Evolutionary conservation across 2,329 filamentous ascomycete species (phyloP), one percentile per base, ranked within the genome.

Genomic region (Epichloe amarillans): DNA sequence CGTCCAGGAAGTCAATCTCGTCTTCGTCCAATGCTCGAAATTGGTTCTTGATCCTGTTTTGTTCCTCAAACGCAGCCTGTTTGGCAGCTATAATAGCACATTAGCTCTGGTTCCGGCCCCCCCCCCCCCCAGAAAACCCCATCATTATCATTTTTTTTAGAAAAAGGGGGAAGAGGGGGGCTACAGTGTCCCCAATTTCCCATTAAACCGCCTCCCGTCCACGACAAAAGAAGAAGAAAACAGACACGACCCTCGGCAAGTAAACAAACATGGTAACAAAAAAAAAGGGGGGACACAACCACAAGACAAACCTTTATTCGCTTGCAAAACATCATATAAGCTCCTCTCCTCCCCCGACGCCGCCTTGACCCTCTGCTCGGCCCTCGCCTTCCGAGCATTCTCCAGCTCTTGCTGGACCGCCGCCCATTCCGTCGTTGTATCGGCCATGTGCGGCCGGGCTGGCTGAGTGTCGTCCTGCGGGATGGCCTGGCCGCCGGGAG

Each of bases 51-150:
- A 91, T 71, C 56, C 76, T 76, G 55, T 75, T 77, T 55, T 82
- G 74, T 65, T 91, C 86, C 64, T 89, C 86, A 64, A 89, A 88
- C 8, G 83, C 85, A 19, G 86, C 86, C 68, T 91, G 84, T 66
- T 90, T 91, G 52, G 85, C 84, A 56, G 82, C 86, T 84, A 52
- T 49, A 30, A 15, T 1, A 17, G 19, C 36, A 14, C 4, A 23
- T 15, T 23, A 15, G 8, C 12, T 26, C 21, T 10, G 14, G 21
- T 26, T n/a, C 21, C 23, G 19, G 19, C 23, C 23, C 2, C n/a
- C n/a, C 7, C 3, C 2, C 23, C 6, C 2, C 23, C 6, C 2
- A 44, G n/a, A 49, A 3, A 19, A 10, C 23, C 23, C 23, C 23
- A 26, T 19, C 3, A 19, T 19, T 19, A 3, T 19, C 3, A 19